Evolutionary conservation across 23 red algal genomes (phyloP), one percentile per base, ranked within the genome.

Genomic region (Gracilaria caudata): DNA sequence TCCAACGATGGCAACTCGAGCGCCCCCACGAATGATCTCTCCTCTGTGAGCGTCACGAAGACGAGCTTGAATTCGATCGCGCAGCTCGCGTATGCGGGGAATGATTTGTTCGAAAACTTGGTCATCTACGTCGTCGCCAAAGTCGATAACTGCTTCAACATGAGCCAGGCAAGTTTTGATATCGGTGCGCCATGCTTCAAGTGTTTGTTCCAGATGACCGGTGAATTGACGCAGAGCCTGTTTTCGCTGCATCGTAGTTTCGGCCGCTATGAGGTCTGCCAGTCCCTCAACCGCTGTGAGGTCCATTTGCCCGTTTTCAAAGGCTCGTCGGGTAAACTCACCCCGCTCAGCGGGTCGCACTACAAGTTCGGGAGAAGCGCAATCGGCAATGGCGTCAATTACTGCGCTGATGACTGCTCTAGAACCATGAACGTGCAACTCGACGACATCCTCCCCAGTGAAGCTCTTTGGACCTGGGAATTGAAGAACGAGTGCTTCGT

Each of bases 381-480:
- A 33, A 77, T 77, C 37, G 7, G 58, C 70, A 45, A 96, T 70
- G 14, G 86, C 97, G 11, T 76, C 78, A 23, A 86, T 51, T 4
- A 93, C 90, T 7, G 86, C 92, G 29, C 53, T 73, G 34, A 95
- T 87, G 7, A 99, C 91, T 4, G 97, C 97, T 19, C 79, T 75
- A 44, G 84, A 90, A 36, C 97, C 97, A 43, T 99, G 97, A 13
- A 99, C 80, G 46, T 99, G 94, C 36, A 99, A 45, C 82, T 99
- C 97, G 36, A 81, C 93, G 43, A 99, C 91, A 71, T 99, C 97
- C 71, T 99, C 97, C 1, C 93, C 93, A 20, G 97, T 99, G 66
- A 94, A 99, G 34, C 77, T 86, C 10, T 43, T 56, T 9, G 97
- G 97, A 36, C 80, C 78, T 23, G 92, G 92, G 68, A 99, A 99